Base-by-base conservation (phyloP, 495 filamentous ascomycete genomes). In the Astrothelium macrocarpum region DNA sequence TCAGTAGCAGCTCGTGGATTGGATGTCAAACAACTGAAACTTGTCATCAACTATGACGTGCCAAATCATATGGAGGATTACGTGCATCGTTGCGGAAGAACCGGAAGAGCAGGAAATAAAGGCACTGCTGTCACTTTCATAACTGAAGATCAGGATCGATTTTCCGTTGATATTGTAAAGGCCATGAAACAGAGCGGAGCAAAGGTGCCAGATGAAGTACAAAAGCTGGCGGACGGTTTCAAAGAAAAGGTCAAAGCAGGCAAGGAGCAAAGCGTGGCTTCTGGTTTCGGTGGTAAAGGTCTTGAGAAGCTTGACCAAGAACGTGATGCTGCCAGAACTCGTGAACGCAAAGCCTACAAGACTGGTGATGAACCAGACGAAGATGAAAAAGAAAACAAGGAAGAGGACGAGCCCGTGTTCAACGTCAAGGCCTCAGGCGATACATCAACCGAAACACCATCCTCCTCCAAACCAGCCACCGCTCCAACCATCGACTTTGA, bases 1-100 rank as follows among this genome's bases (percentile, higher is more conserved):
- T 97, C 93, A 2, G 91, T 99, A 64, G 95, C 95, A 3, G 95
- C 95, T 45, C 87, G 95, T 69, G 95, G 95, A 18, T 76, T 99
- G 29, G 95, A 99, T 72, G 93, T 99, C 43, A 96, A 97, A 74
- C 91, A 97, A 74, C 78, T 99, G 29, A 96, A 95, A 74, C 79
- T 97, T 20, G 95, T 99, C 25, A 85, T 99, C 71, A 99, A 99
- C 68, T 99, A 91, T 71, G 95, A 99, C 73, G 88, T 89, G 2
- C 95, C 95, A 2, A 96, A 95, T 71, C 95, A 99, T 76, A 78
- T 95, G 34, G 95, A 99, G 76, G 95, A 99, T 71, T 99, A 99
- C 70, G 93, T 99, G 11, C 95, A 99, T 73, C 89, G 95, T 68
- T 90, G 89, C 61, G 95, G 95, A 59, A 85, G 95, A 64, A 99